Percentiles rank a stretch among this genome's conserved stretches.
These are phyloP conservation scores for Passiflora organensis DNA, from an alignment of 345 rosid species.

Conservation along the genomic window DNA sequence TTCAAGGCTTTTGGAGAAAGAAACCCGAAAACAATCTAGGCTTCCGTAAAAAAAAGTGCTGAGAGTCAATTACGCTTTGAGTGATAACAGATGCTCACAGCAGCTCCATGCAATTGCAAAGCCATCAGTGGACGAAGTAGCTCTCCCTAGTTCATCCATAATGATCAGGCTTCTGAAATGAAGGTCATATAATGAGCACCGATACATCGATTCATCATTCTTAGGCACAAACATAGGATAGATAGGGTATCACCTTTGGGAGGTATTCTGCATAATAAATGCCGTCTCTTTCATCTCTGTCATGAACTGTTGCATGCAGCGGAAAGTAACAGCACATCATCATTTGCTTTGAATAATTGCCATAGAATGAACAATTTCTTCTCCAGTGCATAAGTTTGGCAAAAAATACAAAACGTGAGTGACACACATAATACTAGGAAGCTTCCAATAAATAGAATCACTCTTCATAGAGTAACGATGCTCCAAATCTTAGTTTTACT, in stretches of 20 bases:
- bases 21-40: not conserved
- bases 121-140: constrained; percentile 95
- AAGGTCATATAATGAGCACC: not conserved
- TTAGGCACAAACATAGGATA: constrained; percentile 1
- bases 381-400: too few species aligned
- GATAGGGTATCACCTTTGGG: constrained; percentile 51
- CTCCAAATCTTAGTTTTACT: not conserved
- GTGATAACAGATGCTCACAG: constrained; percentile 77
- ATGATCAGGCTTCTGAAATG: constrained; percentile 71
- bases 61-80: constrained; percentile 78
- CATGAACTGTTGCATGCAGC: constrained; percentile 66
- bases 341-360: too few species aligned
- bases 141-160: constrained; percentile 98
- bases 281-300: constrained; percentile 99
- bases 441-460: too few species aligned
- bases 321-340: not conserved
- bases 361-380: too few species aligned
- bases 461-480: too few species aligned
- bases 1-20: not conserved
- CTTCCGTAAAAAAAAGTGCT: not conserved
- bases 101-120: constrained; percentile 96
- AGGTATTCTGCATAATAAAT: constrained; percentile 85
- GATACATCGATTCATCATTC: not conserved
- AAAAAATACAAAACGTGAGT: too few species aligned
- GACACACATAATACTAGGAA: too few species aligned